A percentile compares a stretch with the other conserved stretches of the same genome.
Conservation (phyloP, 176 grass and related monocot species). For the Cenchrus americanus region DNA sequence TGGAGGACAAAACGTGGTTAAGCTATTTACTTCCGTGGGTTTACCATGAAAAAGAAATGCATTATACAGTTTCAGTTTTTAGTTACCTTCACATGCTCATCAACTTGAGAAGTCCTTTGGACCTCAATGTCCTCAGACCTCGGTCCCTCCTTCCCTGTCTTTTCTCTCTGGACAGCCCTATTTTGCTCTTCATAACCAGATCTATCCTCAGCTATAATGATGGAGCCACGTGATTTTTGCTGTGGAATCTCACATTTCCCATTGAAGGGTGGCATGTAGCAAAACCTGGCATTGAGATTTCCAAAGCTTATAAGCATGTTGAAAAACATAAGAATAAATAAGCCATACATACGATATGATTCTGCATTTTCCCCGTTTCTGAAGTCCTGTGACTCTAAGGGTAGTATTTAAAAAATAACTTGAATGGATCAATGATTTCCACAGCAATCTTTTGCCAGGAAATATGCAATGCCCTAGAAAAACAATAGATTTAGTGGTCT, state of each 20-base stretch:
- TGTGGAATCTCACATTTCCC: conserved; percentile 67
- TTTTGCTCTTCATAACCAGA: conserved; percentile 43
- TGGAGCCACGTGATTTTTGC: conserved; percentile 53
- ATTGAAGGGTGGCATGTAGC: conserved; percentile 77
- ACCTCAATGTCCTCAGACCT: neutral
- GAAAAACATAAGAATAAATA: neutral
- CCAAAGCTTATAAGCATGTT: conserved; percentile 32
- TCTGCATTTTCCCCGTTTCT: neutral
- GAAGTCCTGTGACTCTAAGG: neutral
- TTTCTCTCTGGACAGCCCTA: conserved; percentile 31
- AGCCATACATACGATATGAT: conserved; percentile 16
- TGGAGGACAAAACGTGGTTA: conserved; percentile 5
- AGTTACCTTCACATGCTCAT: conserved; percentile 38
- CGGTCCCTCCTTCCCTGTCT: conserved; percentile 1
- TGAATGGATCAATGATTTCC: neutral
- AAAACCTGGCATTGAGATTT: conserved; percentile 63
- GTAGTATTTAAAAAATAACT: neutral
- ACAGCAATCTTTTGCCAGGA: no score
- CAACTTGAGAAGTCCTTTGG: conserved; percentile 29
- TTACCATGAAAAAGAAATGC: neutral
- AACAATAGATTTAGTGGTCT: neutral
- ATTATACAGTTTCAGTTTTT: neutral
- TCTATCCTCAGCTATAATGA: conserved; percentile 60
- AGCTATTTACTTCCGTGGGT: neutral
- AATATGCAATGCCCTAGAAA: no score